Percentiles rank a stretch among this genome's conserved stretches.
These are phyloP conservation scores for Myochromella boudieri DNA, from an alignment of 768 basidiomycete species.

Conservation along the genomic window DNA sequence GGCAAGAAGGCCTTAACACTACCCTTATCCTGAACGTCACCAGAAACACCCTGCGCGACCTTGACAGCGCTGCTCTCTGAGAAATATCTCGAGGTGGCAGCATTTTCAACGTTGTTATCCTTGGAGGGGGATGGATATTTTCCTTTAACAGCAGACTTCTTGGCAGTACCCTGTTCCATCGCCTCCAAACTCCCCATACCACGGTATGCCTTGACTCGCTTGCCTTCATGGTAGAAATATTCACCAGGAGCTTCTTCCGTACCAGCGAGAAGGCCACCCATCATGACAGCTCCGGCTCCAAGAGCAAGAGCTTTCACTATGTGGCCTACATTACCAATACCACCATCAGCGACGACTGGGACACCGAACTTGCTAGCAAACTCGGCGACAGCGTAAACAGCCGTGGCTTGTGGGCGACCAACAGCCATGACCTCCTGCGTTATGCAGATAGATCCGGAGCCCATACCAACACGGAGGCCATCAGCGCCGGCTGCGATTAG, in stretches of 20 bases:
- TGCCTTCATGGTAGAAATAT: constrained; percentile 99
- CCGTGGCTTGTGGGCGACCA: constrained; percentile 95
- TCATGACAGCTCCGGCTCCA: constrained; percentile 97
- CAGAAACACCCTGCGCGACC: constrained; percentile 95
- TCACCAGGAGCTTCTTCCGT: constrained; percentile 98
- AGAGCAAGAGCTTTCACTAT: constrained; percentile 95
- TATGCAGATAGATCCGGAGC: constrained; percentile 97
- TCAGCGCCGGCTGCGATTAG: constrained; percentile 96
- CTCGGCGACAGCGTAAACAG: constrained; percentile 96
- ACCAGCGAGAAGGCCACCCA: constrained; percentile 95
- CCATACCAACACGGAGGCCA: constrained; percentile 96
- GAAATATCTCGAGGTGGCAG: constrained; percentile 95
- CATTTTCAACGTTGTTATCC: constrained; percentile 70
- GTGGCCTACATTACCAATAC: constrained; percentile 93
- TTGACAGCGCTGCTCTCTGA: constrained; percentile 91
- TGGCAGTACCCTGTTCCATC: constrained; percentile 76
- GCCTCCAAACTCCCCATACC: constrained; percentile 98
- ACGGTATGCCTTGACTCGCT: constrained; percentile 97
- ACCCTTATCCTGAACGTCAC: constrained; percentile 97
- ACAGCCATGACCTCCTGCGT: constrained; percentile 99
- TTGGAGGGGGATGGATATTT: constrained; percentile 53
- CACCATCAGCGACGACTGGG: constrained; percentile 96
- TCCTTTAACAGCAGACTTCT: constrained; percentile 27
- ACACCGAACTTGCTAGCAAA: constrained; percentile 93
- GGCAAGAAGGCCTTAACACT: constrained; percentile 91